Evolutionary conservation across 2,329 filamentous ascomycete genomes (phyloP).

Genomic region (Leptographium flavum): DNA sequence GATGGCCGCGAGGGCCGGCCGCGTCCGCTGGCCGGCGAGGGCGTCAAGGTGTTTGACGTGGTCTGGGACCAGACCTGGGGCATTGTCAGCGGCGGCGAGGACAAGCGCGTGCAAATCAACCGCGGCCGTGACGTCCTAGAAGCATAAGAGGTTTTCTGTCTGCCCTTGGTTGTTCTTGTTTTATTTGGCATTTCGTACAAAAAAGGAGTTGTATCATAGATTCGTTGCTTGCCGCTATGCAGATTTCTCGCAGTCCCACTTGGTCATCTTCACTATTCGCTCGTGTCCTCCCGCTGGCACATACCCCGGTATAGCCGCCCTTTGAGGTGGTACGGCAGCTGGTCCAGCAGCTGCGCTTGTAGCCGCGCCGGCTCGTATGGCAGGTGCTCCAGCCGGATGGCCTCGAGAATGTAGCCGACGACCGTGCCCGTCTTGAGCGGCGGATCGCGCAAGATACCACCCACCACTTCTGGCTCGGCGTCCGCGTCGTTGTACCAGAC

Average conservation of each 20-base stretch:
- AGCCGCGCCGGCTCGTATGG: constrained; percentile 33
- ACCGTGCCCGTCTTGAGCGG: constrained; percentile 44
- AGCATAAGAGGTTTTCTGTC: too few species aligned
- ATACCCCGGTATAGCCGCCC: constrained; percentile 16
- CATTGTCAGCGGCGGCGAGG: constrained; percentile 83
- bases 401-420: constrained; percentile 41
- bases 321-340: constrained; percentile 15
- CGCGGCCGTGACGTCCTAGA: constrained; percentile 43
- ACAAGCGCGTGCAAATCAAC: constrained; percentile 91
- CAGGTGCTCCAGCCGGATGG: constrained; percentile 35
- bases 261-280: too few species aligned
- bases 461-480: constrained; percentile 34
- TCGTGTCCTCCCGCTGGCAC: constrained; percentile 15
- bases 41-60: constrained; percentile 80
- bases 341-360: constrained; percentile 26
- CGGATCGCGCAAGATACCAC: constrained; percentile 41
- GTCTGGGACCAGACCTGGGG: constrained; percentile 76
- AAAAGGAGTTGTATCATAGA: too few species aligned
- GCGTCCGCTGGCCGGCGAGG: constrained; percentile 58
- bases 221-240: too few species aligned
- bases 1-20: constrained; percentile 46
- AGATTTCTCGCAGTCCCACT: not conserved
- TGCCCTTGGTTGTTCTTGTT: too few species aligned
- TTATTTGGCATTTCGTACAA: too few species aligned
- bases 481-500: constrained; percentile 44